Evolutionary conservation across 2,329 filamentous ascomycete species (phyloP), one percentile per base, ranked within the genome.

Genomic region (Pyricularia sp.): DNA sequence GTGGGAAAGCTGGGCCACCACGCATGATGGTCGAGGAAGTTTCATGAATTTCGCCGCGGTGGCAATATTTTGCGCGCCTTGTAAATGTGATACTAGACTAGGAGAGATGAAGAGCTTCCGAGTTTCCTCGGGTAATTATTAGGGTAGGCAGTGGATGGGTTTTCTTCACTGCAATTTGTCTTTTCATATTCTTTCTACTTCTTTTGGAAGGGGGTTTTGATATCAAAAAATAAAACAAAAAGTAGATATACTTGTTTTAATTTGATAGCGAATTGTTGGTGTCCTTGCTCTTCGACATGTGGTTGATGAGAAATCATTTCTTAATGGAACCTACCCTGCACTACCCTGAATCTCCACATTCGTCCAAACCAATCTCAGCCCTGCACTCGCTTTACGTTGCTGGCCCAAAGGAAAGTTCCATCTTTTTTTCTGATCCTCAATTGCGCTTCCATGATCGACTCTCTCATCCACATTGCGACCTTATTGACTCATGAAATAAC

Each of bases 1-100:
- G 26, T 10, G 55, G 26, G 13, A 59, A 59, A 7, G 2, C 65
- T 4, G 63, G 55, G 72, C 22, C 74, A 77, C 12, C 30, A 30
- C 62, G 53, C 13, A 84, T 81, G 73, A 79, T 84, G 78, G 80
- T 84, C 9, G 77, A 84, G 69, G 82, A 85, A 72, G 81, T 85
- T 64, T 74, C 75, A 26, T 59, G 55, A 59, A 30, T 49, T 49
- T n/a, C 3, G 9, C 40, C 16, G 40, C 4, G 19, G 40, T 49
- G 19, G 40, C 8, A 49, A 49, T 19, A n/a, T 5, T 19, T 49
- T 19, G 35, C 16, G 35, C 35, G 40, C 19, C 19, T 49, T 19
- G 19, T n/a, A n/a, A 49, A 49, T 49, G 6, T 49, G 40, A 49
- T 4, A n/a, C 2, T n/a, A 49, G 40, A n/a, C 40, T n/a, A n/a